Conservation (phyloP, 2,329 filamentous ascomycete species). For the Verticillium longisporum region DNA sequence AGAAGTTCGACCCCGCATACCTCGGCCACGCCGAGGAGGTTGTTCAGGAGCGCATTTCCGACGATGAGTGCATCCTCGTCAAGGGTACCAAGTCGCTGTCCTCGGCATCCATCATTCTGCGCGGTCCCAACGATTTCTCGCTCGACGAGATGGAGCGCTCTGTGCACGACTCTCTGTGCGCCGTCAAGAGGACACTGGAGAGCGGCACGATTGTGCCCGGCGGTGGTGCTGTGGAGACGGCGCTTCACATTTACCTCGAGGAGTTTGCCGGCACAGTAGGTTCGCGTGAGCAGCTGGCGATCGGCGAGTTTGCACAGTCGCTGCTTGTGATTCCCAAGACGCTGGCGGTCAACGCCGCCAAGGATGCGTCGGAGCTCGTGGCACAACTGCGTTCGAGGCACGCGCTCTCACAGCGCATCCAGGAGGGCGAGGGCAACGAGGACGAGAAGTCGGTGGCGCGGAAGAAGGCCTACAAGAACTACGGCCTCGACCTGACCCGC, state of each 20-base stretch:
- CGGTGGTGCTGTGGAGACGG: constrained; percentile 96
- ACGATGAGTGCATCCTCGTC: constrained; percentile 95
- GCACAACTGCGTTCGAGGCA: constrained; percentile 93
- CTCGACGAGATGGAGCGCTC: constrained; percentile 99
- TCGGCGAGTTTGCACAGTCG: constrained; percentile 93
- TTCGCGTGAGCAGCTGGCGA: constrained; percentile 93
- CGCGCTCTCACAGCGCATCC: constrained; percentile 85
- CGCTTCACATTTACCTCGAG: constrained; percentile 96
- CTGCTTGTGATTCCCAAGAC: constrained; percentile 95
- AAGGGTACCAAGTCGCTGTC: constrained; percentile 94
- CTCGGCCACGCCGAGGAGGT: constrained; percentile 93
- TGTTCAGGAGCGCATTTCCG: constrained; percentile 95
- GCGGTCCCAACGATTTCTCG: constrained; percentile 91
- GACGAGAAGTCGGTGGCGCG: constrained; percentile 85
- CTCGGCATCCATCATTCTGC: constrained; percentile 91
- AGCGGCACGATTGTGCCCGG: constrained; percentile 95
- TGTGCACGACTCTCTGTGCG: constrained; percentile 91
- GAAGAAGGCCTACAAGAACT: constrained; percentile 98
- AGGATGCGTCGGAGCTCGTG: constrained; percentile 90
- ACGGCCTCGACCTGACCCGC: constrained; percentile 82
- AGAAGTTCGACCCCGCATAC: constrained; percentile 87
- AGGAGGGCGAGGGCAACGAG: constrained; percentile 76
- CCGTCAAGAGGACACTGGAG: constrained; percentile 94
- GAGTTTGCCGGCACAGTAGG: constrained; percentile 97
- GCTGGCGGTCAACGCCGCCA: constrained; percentile 91